phyloP scores from a whole-genome alignment of 2,329 filamentous ascomycete species.

The Aspergillus phoenicis region DNA sequence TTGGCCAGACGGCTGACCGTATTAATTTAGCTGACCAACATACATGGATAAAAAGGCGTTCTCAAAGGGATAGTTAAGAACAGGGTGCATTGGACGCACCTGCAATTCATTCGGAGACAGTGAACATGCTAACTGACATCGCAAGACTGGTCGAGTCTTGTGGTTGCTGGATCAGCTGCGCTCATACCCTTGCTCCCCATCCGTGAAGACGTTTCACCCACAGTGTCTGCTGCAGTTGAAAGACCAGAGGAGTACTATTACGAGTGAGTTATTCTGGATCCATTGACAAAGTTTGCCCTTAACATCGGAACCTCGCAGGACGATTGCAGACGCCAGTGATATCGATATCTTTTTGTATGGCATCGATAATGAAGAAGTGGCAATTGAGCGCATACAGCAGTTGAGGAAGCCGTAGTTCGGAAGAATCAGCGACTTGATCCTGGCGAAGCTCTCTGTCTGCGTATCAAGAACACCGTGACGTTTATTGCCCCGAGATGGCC shows the following conservation, averaged over 20 bases:
- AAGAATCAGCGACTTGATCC: not conserved
- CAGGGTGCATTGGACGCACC: not conserved
- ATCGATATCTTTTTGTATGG: not conserved
- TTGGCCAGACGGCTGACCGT: not conserved
- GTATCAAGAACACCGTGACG: not conserved
- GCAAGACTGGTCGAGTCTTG: not conserved
- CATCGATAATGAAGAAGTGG: not conserved
- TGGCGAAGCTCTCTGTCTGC: not conserved
- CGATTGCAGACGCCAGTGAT: not conserved
- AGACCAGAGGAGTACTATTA: not conserved
- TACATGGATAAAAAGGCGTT: not conserved
- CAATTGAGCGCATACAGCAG: not conserved
- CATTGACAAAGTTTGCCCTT: not conserved
- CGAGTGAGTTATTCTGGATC: not conserved
- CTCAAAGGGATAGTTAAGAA: not conserved
- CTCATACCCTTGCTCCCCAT: not conserved
- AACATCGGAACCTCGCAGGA: not conserved
- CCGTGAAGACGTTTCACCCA: not conserved
- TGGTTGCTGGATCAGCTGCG: not conserved
- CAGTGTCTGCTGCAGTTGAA: not conserved
- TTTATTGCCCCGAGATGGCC: not conserved
- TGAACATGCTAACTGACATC: not conserved
- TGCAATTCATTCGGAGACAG: not conserved
- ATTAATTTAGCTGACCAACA: not conserved
- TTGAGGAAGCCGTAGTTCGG: not conserved